phyloP scores from a whole-genome alignment of 495 filamentous ascomycete genomes.

The Penicillium pulvis region DNA sequence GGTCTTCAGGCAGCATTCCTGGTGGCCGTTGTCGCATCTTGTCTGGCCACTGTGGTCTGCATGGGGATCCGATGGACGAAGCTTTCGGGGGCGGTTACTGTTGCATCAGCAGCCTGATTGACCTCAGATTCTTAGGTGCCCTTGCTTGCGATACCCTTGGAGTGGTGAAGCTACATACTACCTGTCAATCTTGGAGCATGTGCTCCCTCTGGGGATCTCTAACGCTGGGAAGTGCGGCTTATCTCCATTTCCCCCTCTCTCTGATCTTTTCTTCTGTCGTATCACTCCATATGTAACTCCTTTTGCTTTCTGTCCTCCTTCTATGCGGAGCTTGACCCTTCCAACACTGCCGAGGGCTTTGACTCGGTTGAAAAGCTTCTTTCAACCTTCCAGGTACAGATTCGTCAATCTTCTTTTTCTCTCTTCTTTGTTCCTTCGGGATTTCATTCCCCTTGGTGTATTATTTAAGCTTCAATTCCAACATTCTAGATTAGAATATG shows the following conservation, averaged over 20 bases:
- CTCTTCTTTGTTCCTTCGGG: too few species aligned
- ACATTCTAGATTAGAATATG: too few species aligned
- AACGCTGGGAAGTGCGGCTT: neutral
- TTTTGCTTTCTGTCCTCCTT: neutral
- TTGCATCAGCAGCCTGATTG: neutral
- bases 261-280: neutral
- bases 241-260: neutral
- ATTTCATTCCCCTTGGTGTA: too few species aligned
- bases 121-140: too few species aligned
- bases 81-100: constrained; percentile 9
- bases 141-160: neutral
- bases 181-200: neutral
- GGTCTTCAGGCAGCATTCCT: constrained; percentile 14
- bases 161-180: too few species aligned
- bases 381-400: too few species aligned
- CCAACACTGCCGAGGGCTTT: too few species aligned
- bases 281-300: neutral
- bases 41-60: constrained; percentile 11
- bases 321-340: neutral
- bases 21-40: constrained; percentile 12
- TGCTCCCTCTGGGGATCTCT: neutral
- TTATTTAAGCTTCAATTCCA: too few species aligned
- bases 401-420: too few species aligned
- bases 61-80: constrained; percentile 9
- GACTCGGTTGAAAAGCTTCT: too few species aligned